Evolutionary conservation across 2,329 filamentous ascomycete species (phyloP).

Genomic region (Diaporthe vaccinii): DNA sequence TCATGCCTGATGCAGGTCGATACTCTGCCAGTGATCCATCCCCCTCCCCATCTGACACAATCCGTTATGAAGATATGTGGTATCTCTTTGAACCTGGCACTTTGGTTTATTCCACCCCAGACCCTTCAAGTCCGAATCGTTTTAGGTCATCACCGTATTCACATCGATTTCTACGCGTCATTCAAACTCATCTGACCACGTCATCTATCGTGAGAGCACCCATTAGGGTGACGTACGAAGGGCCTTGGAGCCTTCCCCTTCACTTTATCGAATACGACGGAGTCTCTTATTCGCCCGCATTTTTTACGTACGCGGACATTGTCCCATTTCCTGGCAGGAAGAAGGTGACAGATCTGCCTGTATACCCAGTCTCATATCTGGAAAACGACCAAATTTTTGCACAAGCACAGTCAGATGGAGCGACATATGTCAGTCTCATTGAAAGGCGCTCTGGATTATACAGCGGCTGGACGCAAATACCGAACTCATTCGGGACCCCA

Average conservation of each 20-base stretch:
- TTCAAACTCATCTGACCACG: neutral
- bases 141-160: no score
- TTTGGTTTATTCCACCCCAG: neutral
- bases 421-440: neutral
- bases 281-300: neutral
- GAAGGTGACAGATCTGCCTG: neutral
- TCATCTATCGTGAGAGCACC: accelerated
- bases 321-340: accelerated
- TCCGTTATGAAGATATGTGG: constrained; percentile 6
- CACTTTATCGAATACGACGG: constrained; percentile 17
- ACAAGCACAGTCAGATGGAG: neutral
- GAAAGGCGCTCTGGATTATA: neutral
- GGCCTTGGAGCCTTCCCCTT: neutral
- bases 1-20: constrained; percentile 9
- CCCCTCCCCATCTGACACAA: accelerated
- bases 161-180: neutral
- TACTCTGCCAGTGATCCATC: neutral
- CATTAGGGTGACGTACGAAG: neutral
- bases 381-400: neutral
- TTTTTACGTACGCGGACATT: accelerated
- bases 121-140: accelerated
- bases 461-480: constrained; percentile 20
- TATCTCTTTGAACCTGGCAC: constrained; percentile 7
- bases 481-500: neutral
- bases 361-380: constrained; percentile 10